Percentiles rank a stretch among this genome's conserved stretches.
Evolutionary conservation across 1,139 yeast genomes (phyloP).

Genomic region (Debaryomyces subglobosus): DNA sequence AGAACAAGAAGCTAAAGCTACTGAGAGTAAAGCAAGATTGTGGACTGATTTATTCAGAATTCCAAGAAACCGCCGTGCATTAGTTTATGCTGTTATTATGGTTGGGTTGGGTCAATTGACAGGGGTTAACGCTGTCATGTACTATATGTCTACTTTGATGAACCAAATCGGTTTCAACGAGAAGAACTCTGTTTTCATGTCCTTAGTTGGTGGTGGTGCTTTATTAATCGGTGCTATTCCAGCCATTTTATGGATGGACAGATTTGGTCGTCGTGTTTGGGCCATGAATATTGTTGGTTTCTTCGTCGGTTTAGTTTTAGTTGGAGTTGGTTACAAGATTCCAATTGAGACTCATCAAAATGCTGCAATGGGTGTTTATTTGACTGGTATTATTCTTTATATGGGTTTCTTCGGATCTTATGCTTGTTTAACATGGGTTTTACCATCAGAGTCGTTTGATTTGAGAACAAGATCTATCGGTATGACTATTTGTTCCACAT

Average conservation of each 20-base stretch:
- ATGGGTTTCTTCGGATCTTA: conserved; percentile 69
- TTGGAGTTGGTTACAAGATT: conserved; percentile 56
- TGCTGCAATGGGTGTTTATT: conserved; percentile 58
- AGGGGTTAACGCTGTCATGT: conserved; percentile 60
- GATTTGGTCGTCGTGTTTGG: conserved; percentile 56
- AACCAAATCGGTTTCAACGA: conserved; percentile 44
- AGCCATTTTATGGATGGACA: conserved; percentile 61
- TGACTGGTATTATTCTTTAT: conserved; percentile 62
- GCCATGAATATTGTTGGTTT: conserved; percentile 50
- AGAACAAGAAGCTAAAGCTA: conserved; percentile 28
- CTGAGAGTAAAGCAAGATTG: conserved; percentile 30
- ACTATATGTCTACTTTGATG: conserved; percentile 59
- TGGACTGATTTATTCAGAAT: conserved; percentile 53
- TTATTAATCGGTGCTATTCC: conserved; percentile 63
- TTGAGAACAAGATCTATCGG: conserved; percentile 51
- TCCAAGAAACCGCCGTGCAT: conserved; percentile 61
- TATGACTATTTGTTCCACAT: conserved; percentile 58
- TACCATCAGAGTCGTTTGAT: conserved; percentile 53
- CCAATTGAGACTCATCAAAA: conserved; percentile 36
- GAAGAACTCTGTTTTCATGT: conserved; percentile 54
- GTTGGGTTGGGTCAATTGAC: conserved; percentile 58
- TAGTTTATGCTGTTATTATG: conserved; percentile 58
- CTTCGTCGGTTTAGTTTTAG: conserved; percentile 57
- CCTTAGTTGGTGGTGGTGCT: conserved; percentile 66
- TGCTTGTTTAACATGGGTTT: conserved; percentile 62